Evolutionary conservation across 352 stramenopile genomes (phyloP).

Genomic region (Globisporangium spinosum): DNA sequence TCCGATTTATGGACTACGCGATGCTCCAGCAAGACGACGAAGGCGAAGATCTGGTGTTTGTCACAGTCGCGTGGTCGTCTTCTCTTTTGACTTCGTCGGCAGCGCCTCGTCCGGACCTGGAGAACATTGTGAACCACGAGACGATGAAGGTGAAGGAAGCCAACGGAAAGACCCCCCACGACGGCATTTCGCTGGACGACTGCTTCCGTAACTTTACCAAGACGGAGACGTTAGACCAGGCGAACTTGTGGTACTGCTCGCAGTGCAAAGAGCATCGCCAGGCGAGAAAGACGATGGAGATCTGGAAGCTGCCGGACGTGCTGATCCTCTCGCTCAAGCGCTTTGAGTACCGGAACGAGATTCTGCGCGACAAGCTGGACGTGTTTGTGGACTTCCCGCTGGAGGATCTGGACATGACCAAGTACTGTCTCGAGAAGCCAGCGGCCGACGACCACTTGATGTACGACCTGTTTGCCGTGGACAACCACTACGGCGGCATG

Average conservation of each 20-base stretch:
- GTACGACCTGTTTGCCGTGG: conserved; percentile 89
- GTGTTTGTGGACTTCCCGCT: conserved; percentile 87
- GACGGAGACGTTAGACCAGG: conserved; percentile 72
- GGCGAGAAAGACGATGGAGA: conserved; percentile 77
- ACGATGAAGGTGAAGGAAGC: conserved; percentile 32
- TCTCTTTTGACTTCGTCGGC: conserved; percentile 36
- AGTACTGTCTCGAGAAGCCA: conserved; percentile 67
- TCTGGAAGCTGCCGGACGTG: conserved; percentile 76
- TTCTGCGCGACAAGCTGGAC: conserved; percentile 81
- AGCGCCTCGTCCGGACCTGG: conserved; percentile 41
- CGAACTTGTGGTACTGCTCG: conserved; percentile 85
- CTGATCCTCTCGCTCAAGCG: conserved; percentile 86
- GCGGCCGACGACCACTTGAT: conserved; percentile 34
- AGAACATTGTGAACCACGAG: conserved; percentile 53
- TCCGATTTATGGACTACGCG: conserved; percentile 53
- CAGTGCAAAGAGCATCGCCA: conserved; percentile 77
- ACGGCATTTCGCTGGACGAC: conserved; percentile 60
- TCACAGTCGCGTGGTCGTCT: conserved; percentile 51
- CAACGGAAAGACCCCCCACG: conserved; percentile 15
- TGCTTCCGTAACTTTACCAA: conserved; percentile 88
- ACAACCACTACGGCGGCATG: conserved; percentile 89
- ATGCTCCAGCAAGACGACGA: conserved; percentile 37
- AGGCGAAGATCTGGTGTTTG: conserved; percentile 46
- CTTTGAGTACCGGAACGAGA: conserved; percentile 85
- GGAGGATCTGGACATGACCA: conserved; percentile 74